Conservation (phyloP, 805 yeast species). For the Scheffersomyces stipitis region DNA sequence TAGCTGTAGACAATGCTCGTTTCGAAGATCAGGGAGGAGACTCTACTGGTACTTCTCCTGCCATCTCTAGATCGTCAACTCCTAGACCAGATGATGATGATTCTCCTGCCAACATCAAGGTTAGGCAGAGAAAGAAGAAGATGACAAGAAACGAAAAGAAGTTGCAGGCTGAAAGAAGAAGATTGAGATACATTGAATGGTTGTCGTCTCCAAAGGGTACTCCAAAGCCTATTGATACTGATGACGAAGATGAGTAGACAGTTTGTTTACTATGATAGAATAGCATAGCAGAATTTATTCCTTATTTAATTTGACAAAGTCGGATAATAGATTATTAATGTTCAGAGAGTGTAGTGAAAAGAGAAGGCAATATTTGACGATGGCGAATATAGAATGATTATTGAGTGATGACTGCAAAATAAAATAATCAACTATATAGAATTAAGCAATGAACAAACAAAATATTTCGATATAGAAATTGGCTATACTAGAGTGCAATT, state of each 20-base stretch:
- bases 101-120: constrained; percentile 95
- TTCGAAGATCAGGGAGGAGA: constrained; percentile 78
- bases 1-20: constrained; percentile 70
- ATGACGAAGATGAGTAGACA: constrained; percentile 76
- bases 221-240: constrained; percentile 91
- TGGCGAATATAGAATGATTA: no score
- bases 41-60: constrained; percentile 46
- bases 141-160: constrained; percentile 96
- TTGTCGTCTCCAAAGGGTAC: constrained; percentile 96
- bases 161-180: constrained; percentile 86
- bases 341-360: no score
- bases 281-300: constrained; percentile 1
- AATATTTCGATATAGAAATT: no score
- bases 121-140: constrained; percentile 91
- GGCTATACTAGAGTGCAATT: no score
- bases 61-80: constrained; percentile 43
- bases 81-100: constrained; percentile 66
- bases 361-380: no score
- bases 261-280: no score
- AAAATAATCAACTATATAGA: no score
- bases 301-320: no score
- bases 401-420: no score
- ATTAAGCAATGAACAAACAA: no score
- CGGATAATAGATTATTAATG: no score
- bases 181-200: constrained; percentile 94